Evolutionary conservation across 345 rosid species (phyloP), one percentile per base, ranked within the genome.

Genomic region (Brassica cretica): DNA sequence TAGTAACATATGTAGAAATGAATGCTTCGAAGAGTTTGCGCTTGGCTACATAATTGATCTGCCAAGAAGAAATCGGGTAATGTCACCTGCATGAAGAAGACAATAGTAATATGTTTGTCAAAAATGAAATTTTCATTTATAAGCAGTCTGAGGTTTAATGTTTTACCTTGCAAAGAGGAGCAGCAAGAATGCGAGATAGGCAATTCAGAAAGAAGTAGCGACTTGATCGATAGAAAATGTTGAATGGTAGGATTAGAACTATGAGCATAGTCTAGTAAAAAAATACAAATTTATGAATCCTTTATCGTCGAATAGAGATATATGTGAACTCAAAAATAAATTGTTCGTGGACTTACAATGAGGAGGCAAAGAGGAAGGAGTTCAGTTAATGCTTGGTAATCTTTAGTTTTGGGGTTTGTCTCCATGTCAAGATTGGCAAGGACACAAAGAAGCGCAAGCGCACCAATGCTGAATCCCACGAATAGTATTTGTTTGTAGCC

Each of bases 41-140:
- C 87, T 86, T 88, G 87, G 83, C 92, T 94, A 87, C 83, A 64
- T 6, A 91, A 63, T n/a, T 91, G 87, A 80, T 89, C 93, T 25
- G 85, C 93, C 82, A 90, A 81, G 85, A 86, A 84, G 83, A 85
- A 89, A 84, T 90, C 91, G 0, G 86, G 85, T 27, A 86, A 83
- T 14, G 83, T 84, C 12, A 87, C 93, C 94, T 88, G 81, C 79
- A 82, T 90, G 46, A 10, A 58, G 16, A 66, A 18, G 11, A 0
- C 7, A 19, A n/a, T 29, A 14, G 68, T 18, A 1, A 55, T 88
- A 18, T 27, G 30, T 27, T 27, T 27, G 30, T 27, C 30, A 27
- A 27, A 27, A 27, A 27, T 27, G 30, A 27, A 27, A 27, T 27
- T 27, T 27, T 27, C 30, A 27, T 27, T 27, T 27, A 27, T 27